Evolutionary conservation across 1,139 yeast species (phyloP), one percentile per base, ranked within the genome.

Genomic region (Yamadazyma songkhlaensis): DNA sequence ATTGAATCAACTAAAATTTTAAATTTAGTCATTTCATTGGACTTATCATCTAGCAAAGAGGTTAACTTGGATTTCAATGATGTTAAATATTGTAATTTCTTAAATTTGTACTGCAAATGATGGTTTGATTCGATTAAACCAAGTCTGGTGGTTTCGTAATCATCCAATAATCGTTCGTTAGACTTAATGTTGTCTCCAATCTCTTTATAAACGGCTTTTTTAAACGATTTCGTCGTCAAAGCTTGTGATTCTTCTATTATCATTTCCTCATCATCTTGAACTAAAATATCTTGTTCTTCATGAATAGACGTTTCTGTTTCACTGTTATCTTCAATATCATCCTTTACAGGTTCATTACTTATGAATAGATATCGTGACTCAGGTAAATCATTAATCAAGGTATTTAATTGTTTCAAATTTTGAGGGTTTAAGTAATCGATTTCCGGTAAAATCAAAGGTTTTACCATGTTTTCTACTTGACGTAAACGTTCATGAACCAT

Each of bases 361-460:
- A 43, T 38, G 38, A 61, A 43, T 31, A 68, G 49, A 40, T 65
- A 62, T 43, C 57, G 57, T 6, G 58, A 43, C 36, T 63, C 66
- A 0, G 75, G 75, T 31, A 69, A 52, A 29, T 62, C 66, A 1
- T 42, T 36, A 5, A 64, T 51, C 40, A 66, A 44, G 4, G 44
- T 46, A 10, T 49, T 53, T 17, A 67, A 50, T 36, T 59, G 57
- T 15, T 33, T 42, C 30, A 51, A 36, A 12, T 45, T 44, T 15
- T 42, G 43, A 29, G 45, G 26, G 23, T 32, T 37, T 9, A 44
- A 27, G 9, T 34, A 35, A n/a, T 36, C 33, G 4, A 36, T n/a
- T 17, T 55, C 58, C 1, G 70, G 67, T 4, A 64, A 35, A 15
- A 60, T 32, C 24, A 68, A 51, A 0, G 73, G 73, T 41, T 48